A percentile compares a stretch with the other conserved stretches of the same genome.
These are phyloP conservation scores for Hibiscus tridactylites DNA, from an alignment of 345 rosid genomes.

Conservation along the genomic window DNA sequence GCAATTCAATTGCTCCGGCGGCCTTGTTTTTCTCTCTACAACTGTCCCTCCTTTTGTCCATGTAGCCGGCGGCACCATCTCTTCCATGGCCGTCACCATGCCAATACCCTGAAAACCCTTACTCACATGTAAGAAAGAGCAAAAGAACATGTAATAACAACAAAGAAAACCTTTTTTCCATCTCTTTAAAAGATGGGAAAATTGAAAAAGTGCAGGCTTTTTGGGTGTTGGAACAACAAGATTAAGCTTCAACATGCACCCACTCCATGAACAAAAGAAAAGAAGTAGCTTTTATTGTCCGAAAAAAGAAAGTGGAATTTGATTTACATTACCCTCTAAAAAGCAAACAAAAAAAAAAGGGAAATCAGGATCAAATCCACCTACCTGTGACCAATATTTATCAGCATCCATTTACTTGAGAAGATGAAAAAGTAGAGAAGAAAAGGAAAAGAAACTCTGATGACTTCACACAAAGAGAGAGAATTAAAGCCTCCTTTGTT, in stretches of 20 bases:
- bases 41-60: slow-evolving; percentile 15
- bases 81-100: slow-evolving; percentile 24
- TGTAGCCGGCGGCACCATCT: background rate
- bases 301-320: no score
- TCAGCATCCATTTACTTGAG: slow-evolving; percentile 35
- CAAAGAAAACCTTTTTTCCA: slow-evolving; percentile 5
- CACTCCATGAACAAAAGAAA: no score
- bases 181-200: background rate
- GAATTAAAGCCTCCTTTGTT: slow-evolving; percentile 28
- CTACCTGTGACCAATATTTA: slow-evolving; percentile 46
- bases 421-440: no score
- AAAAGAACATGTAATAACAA: slow-evolving; percentile 2
- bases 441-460: slow-evolving; percentile 22
- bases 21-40: slow-evolving; percentile 31
- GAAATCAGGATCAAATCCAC: background rate
- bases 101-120: slow-evolving; percentile 20
- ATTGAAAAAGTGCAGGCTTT: slow-evolving; percentile 11
- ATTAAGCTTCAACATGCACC: no score
- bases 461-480: slow-evolving; percentile 43
- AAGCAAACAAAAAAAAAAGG: background rate
- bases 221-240: background rate
- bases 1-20: slow-evolving; percentile 38
- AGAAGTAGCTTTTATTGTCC: no score
- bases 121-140: background rate
- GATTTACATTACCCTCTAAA: background rate